Evolutionary conservation across 495 filamentous ascomycete genomes (phyloP).

Genomic region (Penicillium lagena): DNA sequence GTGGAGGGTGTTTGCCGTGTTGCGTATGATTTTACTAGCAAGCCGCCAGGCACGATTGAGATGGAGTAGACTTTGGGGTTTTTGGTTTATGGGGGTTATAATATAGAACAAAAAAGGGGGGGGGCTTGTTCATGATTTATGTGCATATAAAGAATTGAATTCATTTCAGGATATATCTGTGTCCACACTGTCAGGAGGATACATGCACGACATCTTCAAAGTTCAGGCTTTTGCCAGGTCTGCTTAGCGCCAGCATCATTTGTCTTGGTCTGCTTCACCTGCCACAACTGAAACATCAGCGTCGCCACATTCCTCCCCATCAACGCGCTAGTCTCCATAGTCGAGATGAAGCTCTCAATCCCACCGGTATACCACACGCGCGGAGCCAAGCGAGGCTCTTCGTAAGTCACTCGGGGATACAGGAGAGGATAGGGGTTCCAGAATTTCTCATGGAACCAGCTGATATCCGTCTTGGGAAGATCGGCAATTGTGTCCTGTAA

Average conservation of each 20-base stretch:
- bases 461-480: slow-evolving; percentile 46
- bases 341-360: slow-evolving; percentile 92
- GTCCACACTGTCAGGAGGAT: no score
- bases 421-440: slow-evolving; percentile 86
- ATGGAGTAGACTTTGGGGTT: slow-evolving; percentile 8
- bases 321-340: slow-evolving; percentile 94
- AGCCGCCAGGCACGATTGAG: slow-evolving; percentile 24
- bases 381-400: slow-evolving; percentile 61
- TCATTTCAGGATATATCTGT: not conserved
- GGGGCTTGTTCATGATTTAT: not conserved
- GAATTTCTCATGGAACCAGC: slow-evolving; percentile 68
- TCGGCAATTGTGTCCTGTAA: slow-evolving; percentile 21
- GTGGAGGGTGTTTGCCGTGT: slow-evolving; percentile 20
- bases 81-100: not conserved
- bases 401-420: slow-evolving; percentile 79
- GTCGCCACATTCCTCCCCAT: slow-evolving; percentile 94
- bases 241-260: not conserved
- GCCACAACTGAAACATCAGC: slow-evolving; percentile 63
- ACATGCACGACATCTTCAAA: not conserved
- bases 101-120: not conserved
- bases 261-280: slow-evolving; percentile 8
- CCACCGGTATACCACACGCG: slow-evolving; percentile 83
- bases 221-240: slow-evolving; percentile 6
- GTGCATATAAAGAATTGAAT: not conserved
- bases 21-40: slow-evolving; percentile 13